Evolutionary conservation across 108 stramenopile species (phyloP).

Genomic region (Schizochytrium sp.): DNA sequence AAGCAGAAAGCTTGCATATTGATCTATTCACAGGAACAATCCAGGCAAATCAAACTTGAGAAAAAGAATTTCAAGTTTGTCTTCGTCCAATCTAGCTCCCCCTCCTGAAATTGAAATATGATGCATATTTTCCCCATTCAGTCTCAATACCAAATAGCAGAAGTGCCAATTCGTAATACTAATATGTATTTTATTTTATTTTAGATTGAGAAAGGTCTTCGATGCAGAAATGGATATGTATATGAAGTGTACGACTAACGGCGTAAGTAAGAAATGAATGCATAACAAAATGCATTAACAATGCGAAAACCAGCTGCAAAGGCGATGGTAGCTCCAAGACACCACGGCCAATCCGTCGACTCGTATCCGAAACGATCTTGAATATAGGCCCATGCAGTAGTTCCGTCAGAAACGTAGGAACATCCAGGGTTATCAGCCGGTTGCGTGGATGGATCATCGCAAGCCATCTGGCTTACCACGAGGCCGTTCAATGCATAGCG

Average conservation of each 20-base stretch:
- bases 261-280: not conserved
- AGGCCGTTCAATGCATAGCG: not conserved
- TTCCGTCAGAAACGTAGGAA: not conserved
- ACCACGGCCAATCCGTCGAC: not conserved
- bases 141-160: no score
- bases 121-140: no score
- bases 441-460: constrained; percentile 11
- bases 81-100: no score
- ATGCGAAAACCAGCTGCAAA: constrained; percentile 19
- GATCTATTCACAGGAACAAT: no score
- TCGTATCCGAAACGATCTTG: constrained; percentile 26
- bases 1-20: no score
- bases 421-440: not conserved
- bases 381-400: not conserved
- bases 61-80: no score
- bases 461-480: constrained; percentile 1
- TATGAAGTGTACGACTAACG: not conserved
- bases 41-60: no score
- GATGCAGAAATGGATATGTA: no score
- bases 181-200: no score
- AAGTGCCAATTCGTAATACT: no score
- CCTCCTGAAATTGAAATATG: no score
- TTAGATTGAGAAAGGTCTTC: no score
- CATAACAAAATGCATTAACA: not conserved
- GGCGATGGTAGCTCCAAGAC: not conserved